phyloP scores from a whole-genome alignment of 371 early-diverging fungal genomes.

The Thermomucor indicae-seudaticae region DNA sequence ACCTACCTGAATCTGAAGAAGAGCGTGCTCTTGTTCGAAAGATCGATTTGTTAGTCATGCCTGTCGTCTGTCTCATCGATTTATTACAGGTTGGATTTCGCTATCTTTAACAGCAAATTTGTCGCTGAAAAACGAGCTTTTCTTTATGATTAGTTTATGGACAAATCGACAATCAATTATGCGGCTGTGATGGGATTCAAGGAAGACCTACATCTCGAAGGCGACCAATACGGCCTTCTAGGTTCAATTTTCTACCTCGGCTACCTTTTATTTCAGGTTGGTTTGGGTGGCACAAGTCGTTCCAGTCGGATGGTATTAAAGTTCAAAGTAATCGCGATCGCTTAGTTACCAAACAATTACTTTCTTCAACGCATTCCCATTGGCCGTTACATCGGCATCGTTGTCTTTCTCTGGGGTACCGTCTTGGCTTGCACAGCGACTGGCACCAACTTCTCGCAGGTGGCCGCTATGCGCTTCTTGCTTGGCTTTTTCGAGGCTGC shows the following conservation, averaged over 20 bases:
- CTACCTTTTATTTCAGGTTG: slow-evolving; percentile 34
- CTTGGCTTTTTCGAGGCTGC: slow-evolving; percentile 28
- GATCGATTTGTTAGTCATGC: slow-evolving; percentile 29
- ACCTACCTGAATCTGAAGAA: slow-evolving; percentile 21
- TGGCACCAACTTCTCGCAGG: slow-evolving; percentile 27
- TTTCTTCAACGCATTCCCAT: slow-evolving; percentile 32
- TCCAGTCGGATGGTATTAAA: neutral
- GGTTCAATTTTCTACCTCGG: slow-evolving; percentile 41
- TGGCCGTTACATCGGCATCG: slow-evolving; percentile 27
- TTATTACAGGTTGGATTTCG: slow-evolving; percentile 27
- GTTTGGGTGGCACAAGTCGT: neutral
- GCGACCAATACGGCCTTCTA: slow-evolving; percentile 26
- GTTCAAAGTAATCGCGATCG: neutral
- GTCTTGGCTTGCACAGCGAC: slow-evolving; percentile 20
- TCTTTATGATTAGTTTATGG: slow-evolving; percentile 25
- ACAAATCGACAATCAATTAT: slow-evolving; percentile 41
- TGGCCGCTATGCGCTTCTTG: slow-evolving; percentile 34
- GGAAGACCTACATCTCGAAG: slow-evolving; percentile 19
- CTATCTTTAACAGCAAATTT: neutral
- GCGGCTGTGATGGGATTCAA: slow-evolving; percentile 26
- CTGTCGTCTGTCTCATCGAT: slow-evolving; percentile 31
- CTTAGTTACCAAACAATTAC: slow-evolving; percentile 38
- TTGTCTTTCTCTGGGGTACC: slow-evolving; percentile 33
- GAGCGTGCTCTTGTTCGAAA: slow-evolving; percentile 33
- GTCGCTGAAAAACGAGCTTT: neutral